These are phyloP conservation scores for Spathaspora hagerdaliae DNA, from an alignment of 805 yeast genomes.

Conservation along the genomic window DNA sequence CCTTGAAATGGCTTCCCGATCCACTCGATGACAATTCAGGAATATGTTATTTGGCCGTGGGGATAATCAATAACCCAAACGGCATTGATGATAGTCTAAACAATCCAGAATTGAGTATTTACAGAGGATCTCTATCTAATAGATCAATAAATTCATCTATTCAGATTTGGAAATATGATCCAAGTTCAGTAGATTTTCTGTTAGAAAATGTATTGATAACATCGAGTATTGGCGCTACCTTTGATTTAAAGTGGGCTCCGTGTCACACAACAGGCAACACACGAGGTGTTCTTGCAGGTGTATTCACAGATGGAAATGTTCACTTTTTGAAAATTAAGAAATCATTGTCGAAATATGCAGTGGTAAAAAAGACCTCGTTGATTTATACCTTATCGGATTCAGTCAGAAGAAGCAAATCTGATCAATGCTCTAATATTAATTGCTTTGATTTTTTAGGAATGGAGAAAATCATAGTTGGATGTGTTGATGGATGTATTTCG, in stretches of 20 bases:
- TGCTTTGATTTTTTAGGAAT: slow-evolving; percentile 45
- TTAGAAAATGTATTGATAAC: slow-evolving; percentile 26
- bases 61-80: slow-evolving; percentile 35
- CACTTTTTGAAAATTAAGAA: slow-evolving; percentile 42
- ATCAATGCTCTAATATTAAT: slow-evolving; percentile 30
- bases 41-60: slow-evolving; percentile 46
- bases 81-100: slow-evolving; percentile 18
- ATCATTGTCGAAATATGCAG: slow-evolving; percentile 14
- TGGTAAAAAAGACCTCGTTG: slow-evolving; percentile 20
- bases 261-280: slow-evolving; percentile 20
- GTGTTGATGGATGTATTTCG: slow-evolving; percentile 54
- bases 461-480: slow-evolving; percentile 50
- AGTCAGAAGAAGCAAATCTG: background rate
- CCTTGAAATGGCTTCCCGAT: slow-evolving; percentile 48
- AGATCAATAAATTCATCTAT: slow-evolving; percentile 32
- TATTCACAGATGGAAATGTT: slow-evolving; percentile 55
- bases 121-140: slow-evolving; percentile 10
- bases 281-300: slow-evolving; percentile 47
- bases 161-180: slow-evolving; percentile 41
- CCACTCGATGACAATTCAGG: slow-evolving; percentile 9
- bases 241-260: slow-evolving; percentile 39
- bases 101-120: slow-evolving; percentile 28
- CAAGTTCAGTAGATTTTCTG: slow-evolving; percentile 18
- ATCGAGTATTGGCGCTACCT: slow-evolving; percentile 42
- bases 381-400: slow-evolving; percentile 12